Evolutionary conservation across 345 rosid genomes (phyloP).

Genomic region (Heritiera littoralis): DNA sequence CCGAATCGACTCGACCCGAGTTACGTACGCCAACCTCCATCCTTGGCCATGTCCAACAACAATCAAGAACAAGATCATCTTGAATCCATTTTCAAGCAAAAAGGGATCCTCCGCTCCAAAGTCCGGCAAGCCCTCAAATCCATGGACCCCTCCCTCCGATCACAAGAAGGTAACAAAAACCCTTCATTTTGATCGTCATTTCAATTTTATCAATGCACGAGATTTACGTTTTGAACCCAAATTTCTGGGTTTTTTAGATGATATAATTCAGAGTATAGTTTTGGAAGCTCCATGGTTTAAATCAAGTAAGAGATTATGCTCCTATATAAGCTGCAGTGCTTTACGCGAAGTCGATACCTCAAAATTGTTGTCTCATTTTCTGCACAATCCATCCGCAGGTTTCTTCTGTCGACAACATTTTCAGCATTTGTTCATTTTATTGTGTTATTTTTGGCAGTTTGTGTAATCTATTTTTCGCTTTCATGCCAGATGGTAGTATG

Average conservation of each 20-base stretch:
- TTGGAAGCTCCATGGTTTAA: constrained; percentile 86
- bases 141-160: constrained; percentile 74
- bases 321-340: constrained; percentile 82
- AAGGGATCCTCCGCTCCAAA: constrained; percentile 60
- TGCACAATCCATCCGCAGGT: constrained; percentile 47
- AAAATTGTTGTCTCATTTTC: constrained; percentile 50
- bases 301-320: constrained; percentile 71
- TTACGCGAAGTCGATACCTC: constrained; percentile 85
- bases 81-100: constrained; percentile 64
- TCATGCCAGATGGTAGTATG: constrained; percentile 37
- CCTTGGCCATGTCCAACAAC: constrained; percentile 26
- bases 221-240: neutral
- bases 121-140: constrained; percentile 73
- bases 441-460: neutral
- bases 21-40: neutral
- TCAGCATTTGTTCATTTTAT: neutral
- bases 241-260: constrained; percentile 42
- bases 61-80: constrained; percentile 31
- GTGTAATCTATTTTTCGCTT: neutral
- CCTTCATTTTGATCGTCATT: neutral
- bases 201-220: neutral
- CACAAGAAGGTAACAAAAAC: constrained; percentile 57
- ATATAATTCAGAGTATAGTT: constrained; percentile 64
- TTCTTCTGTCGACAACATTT: neutral
- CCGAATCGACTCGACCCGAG: neutral